These are phyloP conservation scores for Stachybotrys chlorohalonatus DNA, from an alignment of 2,329 filamentous ascomycete genomes.

Conservation along the genomic window DNA sequence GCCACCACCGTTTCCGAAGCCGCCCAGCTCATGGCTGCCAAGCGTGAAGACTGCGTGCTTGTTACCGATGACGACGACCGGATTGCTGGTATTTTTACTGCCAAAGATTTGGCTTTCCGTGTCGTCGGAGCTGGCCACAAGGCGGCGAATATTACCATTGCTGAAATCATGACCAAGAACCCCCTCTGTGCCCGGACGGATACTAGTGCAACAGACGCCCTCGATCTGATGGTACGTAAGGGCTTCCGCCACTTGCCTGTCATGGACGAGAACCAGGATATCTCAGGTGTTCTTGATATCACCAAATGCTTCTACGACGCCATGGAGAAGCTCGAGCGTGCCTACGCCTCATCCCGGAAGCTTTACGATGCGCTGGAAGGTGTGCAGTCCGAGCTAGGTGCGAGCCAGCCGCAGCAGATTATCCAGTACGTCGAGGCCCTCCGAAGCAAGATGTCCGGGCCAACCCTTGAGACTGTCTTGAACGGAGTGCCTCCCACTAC, in stretches of 20 bases:
- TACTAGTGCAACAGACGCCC: conserved; percentile 92
- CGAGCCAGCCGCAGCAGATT: conserved; percentile 94
- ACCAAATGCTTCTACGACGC: conserved; percentile 99
- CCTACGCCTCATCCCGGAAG: conserved; percentile 95
- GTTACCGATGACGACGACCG: conserved; percentile 97
- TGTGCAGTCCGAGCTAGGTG: conserved; percentile 92
- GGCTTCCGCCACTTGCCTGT: conserved; percentile 96
- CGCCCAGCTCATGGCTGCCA: conserved; percentile 96
- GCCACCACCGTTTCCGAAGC: conserved; percentile 89
- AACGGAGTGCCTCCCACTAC: conserved; percentile 88
- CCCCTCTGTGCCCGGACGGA: conserved; percentile 94
- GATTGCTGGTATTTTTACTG: conserved; percentile 97
- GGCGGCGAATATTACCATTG: conserved; percentile 82
- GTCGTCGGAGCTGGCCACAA: conserved; percentile 89
- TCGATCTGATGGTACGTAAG: conserved; percentile 97
- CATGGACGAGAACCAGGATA: conserved; percentile 99
- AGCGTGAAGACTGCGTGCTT: conserved; percentile 94
- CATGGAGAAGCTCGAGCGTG: conserved; percentile 98
- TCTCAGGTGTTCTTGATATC: conserved; percentile 94
- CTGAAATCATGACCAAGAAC: conserved; percentile 99
- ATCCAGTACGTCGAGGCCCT: conserved; percentile 98
- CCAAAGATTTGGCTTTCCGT: conserved; percentile 95
- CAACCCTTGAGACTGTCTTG: conserved; percentile 87
- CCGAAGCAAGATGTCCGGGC: conserved; percentile 93
- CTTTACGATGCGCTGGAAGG: conserved; percentile 96